Evolutionary conservation across 331 rosid genomes (phyloP).

Genomic region (Quercus phellos): DNA sequence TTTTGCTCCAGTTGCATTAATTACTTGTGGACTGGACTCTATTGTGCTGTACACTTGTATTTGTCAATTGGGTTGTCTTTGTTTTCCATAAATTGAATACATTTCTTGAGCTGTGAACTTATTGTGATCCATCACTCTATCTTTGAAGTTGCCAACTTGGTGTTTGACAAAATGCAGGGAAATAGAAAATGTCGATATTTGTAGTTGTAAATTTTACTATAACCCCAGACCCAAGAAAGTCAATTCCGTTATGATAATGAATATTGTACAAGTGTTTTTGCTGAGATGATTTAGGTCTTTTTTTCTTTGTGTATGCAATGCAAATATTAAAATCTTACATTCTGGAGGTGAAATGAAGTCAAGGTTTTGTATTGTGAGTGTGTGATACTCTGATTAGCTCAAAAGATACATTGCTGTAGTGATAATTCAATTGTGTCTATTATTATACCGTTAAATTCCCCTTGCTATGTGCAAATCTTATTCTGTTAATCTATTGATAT

Average conservation of each 20-base stretch:
- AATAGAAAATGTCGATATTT: no score
- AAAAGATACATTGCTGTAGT: background rate
- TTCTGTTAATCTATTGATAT: conserved; percentile 22
- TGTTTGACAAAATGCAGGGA: no score
- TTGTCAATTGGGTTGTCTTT: background rate
- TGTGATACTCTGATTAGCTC: background rate
- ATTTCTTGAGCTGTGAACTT: no score
- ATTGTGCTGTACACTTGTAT: background rate
- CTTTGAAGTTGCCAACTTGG: no score
- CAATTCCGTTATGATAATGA: no score
- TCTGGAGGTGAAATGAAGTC: background rate
- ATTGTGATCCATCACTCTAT: no score
- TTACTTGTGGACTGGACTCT: background rate
- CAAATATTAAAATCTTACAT: background rate
- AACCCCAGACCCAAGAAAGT: no score
- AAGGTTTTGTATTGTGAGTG: background rate
- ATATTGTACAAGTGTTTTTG: no score
- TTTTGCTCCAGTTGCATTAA: conserved; percentile 1
- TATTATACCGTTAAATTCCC: background rate
- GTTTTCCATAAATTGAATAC: background rate
- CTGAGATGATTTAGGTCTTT: background rate
- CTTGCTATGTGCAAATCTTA: conserved; percentile 14
- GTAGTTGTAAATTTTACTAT: no score
- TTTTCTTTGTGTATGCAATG: background rate
- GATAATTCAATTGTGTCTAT: background rate